Evolutionary conservation across 257 asterid species (phyloP), one percentile per base, ranked within the genome.

Genomic region (Solanum chaucha): DNA sequence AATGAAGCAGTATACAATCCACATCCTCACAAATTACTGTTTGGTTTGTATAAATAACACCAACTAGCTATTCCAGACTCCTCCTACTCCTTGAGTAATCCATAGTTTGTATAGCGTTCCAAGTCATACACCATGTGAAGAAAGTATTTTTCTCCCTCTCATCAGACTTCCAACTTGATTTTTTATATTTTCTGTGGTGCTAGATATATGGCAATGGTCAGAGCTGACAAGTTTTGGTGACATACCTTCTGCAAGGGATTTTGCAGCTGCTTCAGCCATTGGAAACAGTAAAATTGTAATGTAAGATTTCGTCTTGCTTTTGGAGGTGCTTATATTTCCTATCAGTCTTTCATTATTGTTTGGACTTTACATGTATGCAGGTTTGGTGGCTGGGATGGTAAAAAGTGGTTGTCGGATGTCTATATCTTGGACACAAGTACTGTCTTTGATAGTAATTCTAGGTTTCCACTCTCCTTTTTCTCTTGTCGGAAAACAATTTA

Each of bases 371-470:
- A 82, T 35, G 20, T 75, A 64, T 89, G 92, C 93, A 97, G 99
- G 99, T 96, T 90, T 89, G 99, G 99, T 89, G 99, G 99, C 90
- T 97, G 99, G 99, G 99, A 97, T 93, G 98, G 98, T 82, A 96
- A 94, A 91, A 96, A 92, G 93, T 97, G 99, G 99, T 93, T 96
- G 87, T 97, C 99, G 55, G 99, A 97, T 86, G 98, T 97, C 85
- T 95, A 90, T 88, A 89, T 97, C 87, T 90, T 97, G 40, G 99
- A 97, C 89, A 97, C 99, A 89, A 92, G 99, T 97, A 95, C 90
- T 83, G 55, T 88, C 82, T 46, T 46, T 22, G 74, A 64, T 82
- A 34, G 68, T 14, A 13, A 89, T 65, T 14, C 30, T 85, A 41
- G 28, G 55, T 6, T 17, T 73, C 65, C 26, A 30, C 46, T 46